phyloP scores from a whole-genome alignment of 2,329 filamentous ascomycete genomes.

The Xylariales sp. region DNA sequence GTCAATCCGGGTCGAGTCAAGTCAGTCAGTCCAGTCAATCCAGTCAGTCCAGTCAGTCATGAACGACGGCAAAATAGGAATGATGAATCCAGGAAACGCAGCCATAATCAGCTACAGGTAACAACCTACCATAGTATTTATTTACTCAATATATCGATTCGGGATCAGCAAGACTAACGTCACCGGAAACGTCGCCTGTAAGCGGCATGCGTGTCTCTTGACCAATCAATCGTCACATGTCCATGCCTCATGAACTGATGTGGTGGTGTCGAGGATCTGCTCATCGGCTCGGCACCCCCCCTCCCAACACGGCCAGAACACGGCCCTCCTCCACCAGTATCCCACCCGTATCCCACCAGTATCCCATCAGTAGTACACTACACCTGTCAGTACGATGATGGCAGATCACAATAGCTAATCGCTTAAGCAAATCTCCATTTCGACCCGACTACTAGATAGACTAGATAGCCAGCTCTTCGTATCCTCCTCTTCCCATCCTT shows the following conservation, averaged over 20 bases:
- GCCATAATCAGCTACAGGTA: neutral
- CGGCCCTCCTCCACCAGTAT: too few species aligned
- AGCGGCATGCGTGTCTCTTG: conserved; percentile 2
- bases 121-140: neutral
- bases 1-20: too few species aligned
- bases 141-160: conserved; percentile 1
- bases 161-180: conserved; percentile 18
- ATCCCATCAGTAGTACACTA: too few species aligned
- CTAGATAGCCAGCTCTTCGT: too few species aligned
- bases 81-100: neutral
- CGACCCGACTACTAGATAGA: too few species aligned
- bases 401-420: too few species aligned
- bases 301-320: too few species aligned
- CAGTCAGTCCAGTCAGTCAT: neutral
- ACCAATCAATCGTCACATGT: conserved; percentile 35
- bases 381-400: too few species aligned
- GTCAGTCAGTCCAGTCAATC: neutral
- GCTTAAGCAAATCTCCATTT: too few species aligned
- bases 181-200: conserved; percentile 20
- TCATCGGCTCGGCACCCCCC: neutral
- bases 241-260: conserved; percentile 22
- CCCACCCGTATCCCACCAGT: too few species aligned
- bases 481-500: neutral
- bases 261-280: conserved; percentile 29
- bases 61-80: neutral